Conservation (phyloP, 805 yeast species). For the Candida bentonensis region DNA sequence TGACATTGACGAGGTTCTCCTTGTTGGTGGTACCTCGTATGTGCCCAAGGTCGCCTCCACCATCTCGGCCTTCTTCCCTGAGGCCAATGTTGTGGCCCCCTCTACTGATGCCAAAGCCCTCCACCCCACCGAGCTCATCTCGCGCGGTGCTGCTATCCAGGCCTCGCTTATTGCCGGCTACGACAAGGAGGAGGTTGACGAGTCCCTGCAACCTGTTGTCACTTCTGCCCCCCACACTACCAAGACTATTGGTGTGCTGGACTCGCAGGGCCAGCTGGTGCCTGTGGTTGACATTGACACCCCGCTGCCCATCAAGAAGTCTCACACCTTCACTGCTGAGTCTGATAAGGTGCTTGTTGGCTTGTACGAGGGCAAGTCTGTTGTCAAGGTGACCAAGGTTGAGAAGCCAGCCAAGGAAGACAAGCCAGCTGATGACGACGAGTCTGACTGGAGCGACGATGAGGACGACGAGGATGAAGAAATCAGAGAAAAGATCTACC, state of each 20-base stretch:
- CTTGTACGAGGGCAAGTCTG: constrained; percentile 75
- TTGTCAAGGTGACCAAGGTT: constrained; percentile 65
- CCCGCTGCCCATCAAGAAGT: constrained; percentile 78
- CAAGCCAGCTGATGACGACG: constrained; percentile 35
- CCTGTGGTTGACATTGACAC: constrained; percentile 72
- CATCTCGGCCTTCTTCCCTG: constrained; percentile 67
- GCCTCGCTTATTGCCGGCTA: constrained; percentile 68
- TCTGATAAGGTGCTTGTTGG: constrained; percentile 50
- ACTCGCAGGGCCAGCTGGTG: constrained; percentile 53
- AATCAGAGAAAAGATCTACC: constrained; percentile 57
- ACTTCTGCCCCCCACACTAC: constrained; percentile 77
- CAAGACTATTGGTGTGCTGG: constrained; percentile 74
- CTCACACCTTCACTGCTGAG: constrained; percentile 46
- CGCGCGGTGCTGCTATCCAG: constrained; percentile 95
- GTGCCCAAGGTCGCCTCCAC: constrained; percentile 80
- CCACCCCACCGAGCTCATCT: constrained; percentile 77
- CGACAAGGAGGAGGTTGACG: constrained; percentile 75
- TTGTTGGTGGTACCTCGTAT: constrained; percentile 88
- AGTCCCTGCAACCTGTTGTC: constrained; percentile 71
- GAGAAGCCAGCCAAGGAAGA: constrained; percentile 47
- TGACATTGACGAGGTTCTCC: constrained; percentile 80
- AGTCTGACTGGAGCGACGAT: constrained; percentile 34
- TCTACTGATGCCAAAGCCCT: constrained; percentile 57
- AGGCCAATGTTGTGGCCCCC: constrained; percentile 66
- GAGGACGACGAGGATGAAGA: constrained; percentile 88